A percentile compares a stretch with the other conserved stretches of the same genome.
Evolutionary conservation across 2,329 filamentous ascomycete genomes (phyloP).

Genomic region (Kalaharituber pfeilii): DNA sequence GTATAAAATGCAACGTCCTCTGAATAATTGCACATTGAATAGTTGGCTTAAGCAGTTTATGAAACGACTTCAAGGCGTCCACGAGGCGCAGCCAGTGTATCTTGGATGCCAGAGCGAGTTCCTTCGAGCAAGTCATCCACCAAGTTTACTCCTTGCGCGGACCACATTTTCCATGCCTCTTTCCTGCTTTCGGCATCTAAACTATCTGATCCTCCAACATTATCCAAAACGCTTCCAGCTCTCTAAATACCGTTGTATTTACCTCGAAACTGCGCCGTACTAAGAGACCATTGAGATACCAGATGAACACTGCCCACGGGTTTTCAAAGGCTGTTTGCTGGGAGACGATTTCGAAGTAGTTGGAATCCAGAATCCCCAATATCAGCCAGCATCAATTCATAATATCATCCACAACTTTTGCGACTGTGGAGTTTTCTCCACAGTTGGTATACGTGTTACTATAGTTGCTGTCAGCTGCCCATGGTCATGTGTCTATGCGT

Average conservation of each 20-base stretch:
- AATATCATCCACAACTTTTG: too few relatives aligned
- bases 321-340: conserved; percentile 47
- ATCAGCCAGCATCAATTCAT: too few relatives aligned
- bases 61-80: conserved; percentile 55
- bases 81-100: conserved; percentile 75
- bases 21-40: conserved; percentile 45
- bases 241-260: conserved; percentile 53
- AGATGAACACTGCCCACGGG: conserved; percentile 59
- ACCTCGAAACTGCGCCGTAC: conserved; percentile 49
- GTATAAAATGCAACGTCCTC: conserved; percentile 54
- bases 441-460: too few relatives aligned
- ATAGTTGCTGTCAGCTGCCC: too few relatives aligned
- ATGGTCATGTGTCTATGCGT: too few relatives aligned
- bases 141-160: conserved; percentile 23
- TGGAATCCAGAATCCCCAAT: too few relatives aligned
- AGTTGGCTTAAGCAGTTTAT: conserved; percentile 50
- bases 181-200: conserved; percentile 36
- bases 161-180: conserved; percentile 53
- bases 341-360: conserved; percentile 57
- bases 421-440: too few relatives aligned
- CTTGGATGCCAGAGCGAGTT: conserved; percentile 50
- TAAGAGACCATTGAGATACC: conserved; percentile 47
- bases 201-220: conserved; percentile 30
- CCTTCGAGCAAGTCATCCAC: conserved; percentile 26
- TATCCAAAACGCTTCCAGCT: conserved; percentile 41